Percentiles rank a stretch among this genome's conserved stretches.
phyloP scores from a whole-genome alignment of 2,329 filamentous ascomycete species.

The Stromatinia cepivora region DNA sequence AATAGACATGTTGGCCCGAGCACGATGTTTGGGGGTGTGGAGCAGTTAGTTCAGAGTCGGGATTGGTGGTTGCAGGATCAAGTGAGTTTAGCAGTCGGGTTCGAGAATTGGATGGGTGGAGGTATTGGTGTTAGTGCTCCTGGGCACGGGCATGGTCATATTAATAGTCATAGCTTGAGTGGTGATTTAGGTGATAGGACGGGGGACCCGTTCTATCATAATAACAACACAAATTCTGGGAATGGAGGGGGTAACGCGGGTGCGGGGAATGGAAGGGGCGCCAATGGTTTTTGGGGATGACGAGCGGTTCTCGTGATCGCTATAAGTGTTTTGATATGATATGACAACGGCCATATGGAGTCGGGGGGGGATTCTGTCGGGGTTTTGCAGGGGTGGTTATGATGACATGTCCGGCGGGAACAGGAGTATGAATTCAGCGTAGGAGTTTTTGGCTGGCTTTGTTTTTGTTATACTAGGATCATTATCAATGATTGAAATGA shows the following conservation, averaged over 20 bases:
- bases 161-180: background rate
- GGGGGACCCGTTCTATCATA: background rate
- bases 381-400: background rate
- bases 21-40: constrained; percentile 59
- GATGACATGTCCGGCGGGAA: background rate
- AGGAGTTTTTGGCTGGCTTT: constrained; percentile 5
- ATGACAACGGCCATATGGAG: background rate
- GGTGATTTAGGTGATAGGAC: background rate
- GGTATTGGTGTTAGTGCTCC: background rate
- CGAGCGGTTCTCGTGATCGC: background rate
- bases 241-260: constrained; percentile 2
- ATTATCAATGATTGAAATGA: background rate
- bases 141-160: background rate
- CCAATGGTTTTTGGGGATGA: background rate
- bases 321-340: background rate
- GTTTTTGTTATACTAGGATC: background rate
- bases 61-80: constrained; percentile 67
- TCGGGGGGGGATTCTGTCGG: background rate
- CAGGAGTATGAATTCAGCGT: background rate
- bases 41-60: constrained; percentile 62
- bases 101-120: constrained; percentile 58
- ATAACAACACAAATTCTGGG: background rate
- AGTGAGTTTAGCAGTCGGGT: constrained; percentile 57
- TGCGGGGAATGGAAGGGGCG: background rate
- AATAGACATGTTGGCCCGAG: constrained; percentile 46